These are phyloP conservation scores for Tetrapisispora iriomotensis DNA, from an alignment of 805 yeast genomes.

Conservation along the genomic window DNA sequence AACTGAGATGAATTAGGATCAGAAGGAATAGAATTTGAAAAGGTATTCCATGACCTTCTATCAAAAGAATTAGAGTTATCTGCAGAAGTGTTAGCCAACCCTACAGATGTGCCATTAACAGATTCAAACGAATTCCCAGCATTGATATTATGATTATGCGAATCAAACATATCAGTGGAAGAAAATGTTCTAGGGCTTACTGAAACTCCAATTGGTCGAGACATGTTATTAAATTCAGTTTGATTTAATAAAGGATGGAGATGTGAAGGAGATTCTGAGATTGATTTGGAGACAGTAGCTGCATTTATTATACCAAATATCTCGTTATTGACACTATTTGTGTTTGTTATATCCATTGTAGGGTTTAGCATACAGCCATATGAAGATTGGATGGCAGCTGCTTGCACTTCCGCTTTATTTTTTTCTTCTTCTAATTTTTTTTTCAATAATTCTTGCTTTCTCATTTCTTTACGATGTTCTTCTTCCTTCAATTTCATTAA, in stretches of 20 bases:
- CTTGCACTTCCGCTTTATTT: background rate
- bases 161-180: background rate
- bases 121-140: background rate
- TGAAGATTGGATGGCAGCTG: slow-evolving; percentile 1
- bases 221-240: background rate
- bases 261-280: slow-evolving; percentile 14
- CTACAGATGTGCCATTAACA: background rate
- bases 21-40: background rate
- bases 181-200: background rate
- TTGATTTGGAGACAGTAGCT: slow-evolving; percentile 18
- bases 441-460: background rate
- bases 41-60: slow-evolving; percentile 3
- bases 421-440: slow-evolving; percentile 1
- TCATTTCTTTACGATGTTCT: slow-evolving; percentile 4
- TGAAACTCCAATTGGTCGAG: background rate
- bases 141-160: background rate
- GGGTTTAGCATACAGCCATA: background rate
- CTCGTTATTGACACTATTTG: slow-evolving; percentile 15
- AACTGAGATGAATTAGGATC: background rate
- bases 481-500: slow-evolving; percentile 9
- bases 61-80: background rate
- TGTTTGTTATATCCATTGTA: background rate
- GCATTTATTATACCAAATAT: slow-evolving; percentile 22
- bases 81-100: background rate
- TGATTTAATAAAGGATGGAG: slow-evolving; percentile 10